Base-by-base conservation (phyloP, 2,329 filamentous ascomycete genomes). In the Clarireedia homoeocarpa region DNA sequence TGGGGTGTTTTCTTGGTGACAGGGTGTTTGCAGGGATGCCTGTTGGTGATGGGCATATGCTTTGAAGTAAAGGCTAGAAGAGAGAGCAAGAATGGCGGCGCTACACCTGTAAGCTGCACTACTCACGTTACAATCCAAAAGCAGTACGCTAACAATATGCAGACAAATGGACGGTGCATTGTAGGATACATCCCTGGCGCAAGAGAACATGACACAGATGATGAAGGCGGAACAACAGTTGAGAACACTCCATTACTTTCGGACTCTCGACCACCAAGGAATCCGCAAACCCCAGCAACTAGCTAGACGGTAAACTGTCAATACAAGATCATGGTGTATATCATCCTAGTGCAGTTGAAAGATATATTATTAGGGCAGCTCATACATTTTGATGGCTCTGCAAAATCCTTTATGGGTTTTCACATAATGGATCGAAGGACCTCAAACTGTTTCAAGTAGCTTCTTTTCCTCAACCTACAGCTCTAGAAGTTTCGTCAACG, bases 1-100 rank as follows among this genome's bases (percentile, higher is more conserved):
- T 99, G 94, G 94, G 85, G 90, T 9, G 85, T 97, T 14, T 95
- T 92, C 67, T 77, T 96, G 46, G 77, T 97, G 51, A 96, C 91
- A 0, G 94, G 92, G 1, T 73, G 78, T 56, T 80, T 97, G 75
- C 94, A 99, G 71, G 92, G 91, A 17, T 79, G 82, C 9, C 73
- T 99, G 55, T 76, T 99, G 44, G 75, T 71, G 24, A 88, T 99
- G 86, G 90, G 84, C 23, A 80, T 96, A 59, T 84, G 82, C 64
- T 97, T 91, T 68, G 79, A 91, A 71, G 68, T 85, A 3, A 61
- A 61, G 44, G 63, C 61, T 30, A 62, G 61, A 42, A 57, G 56
- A 48, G 57, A 59, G 20, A 62, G 46, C 46, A 34, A 57, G 34
- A 40, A 51, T 39, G 48, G 48, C 23, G 63, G 59, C 23, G 42